phyloP scores from a whole-genome alignment of 2,329 filamentous ascomycete genomes.

The Pseudocercospora ulei region DNA sequence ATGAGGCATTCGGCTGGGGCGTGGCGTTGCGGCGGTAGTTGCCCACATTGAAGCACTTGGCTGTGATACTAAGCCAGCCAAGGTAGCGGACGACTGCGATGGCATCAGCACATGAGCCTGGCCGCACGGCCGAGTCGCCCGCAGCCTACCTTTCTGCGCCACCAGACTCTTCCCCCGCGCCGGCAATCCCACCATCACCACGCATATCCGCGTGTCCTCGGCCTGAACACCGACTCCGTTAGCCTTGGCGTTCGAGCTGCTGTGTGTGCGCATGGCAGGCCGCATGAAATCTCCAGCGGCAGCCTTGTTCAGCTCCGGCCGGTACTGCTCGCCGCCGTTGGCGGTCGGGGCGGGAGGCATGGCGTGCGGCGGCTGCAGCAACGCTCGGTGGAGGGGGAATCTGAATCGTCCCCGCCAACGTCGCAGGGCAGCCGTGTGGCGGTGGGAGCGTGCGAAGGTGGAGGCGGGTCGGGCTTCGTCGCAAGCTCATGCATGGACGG shows the following conservation, averaged over 20 bases:
- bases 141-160: conserved; percentile 58
- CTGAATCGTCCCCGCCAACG: neutral
- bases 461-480: neutral
- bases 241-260: conserved; percentile 35
- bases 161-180: conserved; percentile 96
- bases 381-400: neutral
- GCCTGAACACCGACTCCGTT: conserved; percentile 68
- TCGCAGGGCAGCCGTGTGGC: neutral
- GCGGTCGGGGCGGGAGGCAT: conserved; percentile 7
- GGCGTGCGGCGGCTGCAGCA: neutral
- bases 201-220: conserved; percentile 92
- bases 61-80: conserved; percentile 88
- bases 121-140: neutral
- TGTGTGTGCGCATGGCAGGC: conserved; percentile 34
- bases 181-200: conserved; percentile 96
- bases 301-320: conserved; percentile 24
- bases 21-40: conserved; percentile 85
- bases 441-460: neutral
- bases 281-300: conserved; percentile 38
- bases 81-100: conserved; percentile 79
- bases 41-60: conserved; percentile 94
- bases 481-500: neutral
- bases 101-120: conserved; percentile 8
- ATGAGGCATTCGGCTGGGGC: conserved; percentile 82
- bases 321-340: conserved; percentile 29